These are phyloP conservation scores for Solanum chiquidenum DNA, from an alignment of 257 asterid species.

Conservation along the genomic window DNA sequence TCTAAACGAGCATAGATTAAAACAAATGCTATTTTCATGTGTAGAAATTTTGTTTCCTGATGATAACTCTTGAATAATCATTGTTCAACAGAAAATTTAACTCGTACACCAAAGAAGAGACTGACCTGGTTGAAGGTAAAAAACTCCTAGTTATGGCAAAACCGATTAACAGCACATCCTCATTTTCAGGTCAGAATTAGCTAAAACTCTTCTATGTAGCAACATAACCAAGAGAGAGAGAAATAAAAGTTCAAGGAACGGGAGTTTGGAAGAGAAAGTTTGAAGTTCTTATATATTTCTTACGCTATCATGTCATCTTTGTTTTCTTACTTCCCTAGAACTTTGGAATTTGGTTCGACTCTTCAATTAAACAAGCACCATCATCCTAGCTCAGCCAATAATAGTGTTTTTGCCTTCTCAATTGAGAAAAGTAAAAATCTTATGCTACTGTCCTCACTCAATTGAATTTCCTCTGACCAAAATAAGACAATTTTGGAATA, in stretches of 20 bases:
- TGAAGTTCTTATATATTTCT: background rate
- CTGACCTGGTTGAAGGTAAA: background rate
- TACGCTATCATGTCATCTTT: background rate
- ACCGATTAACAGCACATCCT: background rate
- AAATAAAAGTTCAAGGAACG: background rate
- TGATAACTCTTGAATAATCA: background rate
- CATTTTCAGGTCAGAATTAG: background rate
- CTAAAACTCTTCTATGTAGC: background rate
- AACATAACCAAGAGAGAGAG: background rate
- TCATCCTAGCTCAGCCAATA: background rate
- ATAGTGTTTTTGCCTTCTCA: background rate
- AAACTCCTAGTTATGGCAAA: background rate
- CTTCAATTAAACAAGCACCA: background rate
- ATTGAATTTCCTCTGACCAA: background rate
- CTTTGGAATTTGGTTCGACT: background rate
- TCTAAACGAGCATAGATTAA: background rate
- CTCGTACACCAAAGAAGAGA: background rate
- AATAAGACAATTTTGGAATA: background rate
- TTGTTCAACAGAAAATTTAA: background rate
- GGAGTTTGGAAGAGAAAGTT: background rate
- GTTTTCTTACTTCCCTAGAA: background rate
- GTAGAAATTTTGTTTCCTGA: background rate
- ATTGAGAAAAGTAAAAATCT: background rate
- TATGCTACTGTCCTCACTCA: background rate
- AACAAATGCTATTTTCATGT: background rate